Percentiles rank a stretch among this genome's conserved stretches.
These are phyloP conservation scores for Botrytis squamosa DNA, from an alignment of 2,329 filamentous ascomycete genomes.

Conservation along the genomic window DNA sequence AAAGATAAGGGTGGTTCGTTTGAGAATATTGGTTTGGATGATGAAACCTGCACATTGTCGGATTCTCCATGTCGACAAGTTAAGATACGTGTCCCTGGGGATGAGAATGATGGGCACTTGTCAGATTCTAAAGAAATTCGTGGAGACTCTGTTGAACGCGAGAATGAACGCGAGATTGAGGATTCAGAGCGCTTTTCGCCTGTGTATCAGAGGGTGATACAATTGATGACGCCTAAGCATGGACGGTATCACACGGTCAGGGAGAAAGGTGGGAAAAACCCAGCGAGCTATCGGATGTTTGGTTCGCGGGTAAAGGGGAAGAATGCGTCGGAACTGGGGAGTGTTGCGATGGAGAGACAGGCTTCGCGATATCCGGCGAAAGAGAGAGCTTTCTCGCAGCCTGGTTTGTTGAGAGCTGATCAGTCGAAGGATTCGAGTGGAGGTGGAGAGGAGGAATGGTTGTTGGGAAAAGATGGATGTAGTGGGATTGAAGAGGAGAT, in stretches of 20 bases:
- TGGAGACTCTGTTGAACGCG: neutral
- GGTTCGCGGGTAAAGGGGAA: neutral
- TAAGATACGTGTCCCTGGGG: fast-evolving
- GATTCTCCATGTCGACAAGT: neutral
- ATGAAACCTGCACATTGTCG: neutral
- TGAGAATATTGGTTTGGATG: neutral
- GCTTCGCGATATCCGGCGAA: neutral
- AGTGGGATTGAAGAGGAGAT: neutral
- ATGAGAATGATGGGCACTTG: neutral
- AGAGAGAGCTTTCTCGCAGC: neutral
- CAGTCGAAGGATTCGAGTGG: neutral
- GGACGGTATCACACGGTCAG: too few relatives aligned
- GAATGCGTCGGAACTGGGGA: neutral
- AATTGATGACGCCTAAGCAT: neutral
- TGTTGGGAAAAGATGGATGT: neutral
- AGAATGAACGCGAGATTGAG: neutral
- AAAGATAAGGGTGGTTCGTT: too few relatives aligned
- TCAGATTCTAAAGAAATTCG: neutral
- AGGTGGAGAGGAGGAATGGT: neutral
- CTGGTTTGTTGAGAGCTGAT: neutral
- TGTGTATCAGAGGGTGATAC: neutral
- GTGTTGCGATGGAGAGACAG: neutral
- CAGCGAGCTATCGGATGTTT: too few relatives aligned
- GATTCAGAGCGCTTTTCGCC: neutral
- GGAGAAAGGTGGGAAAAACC: too few relatives aligned